Percentiles rank a stretch among this genome's conserved stretches.
These are phyloP conservation scores for Boehmeria nivea DNA, from an alignment of 306 rosid genomes.

Conservation along the genomic window DNA sequence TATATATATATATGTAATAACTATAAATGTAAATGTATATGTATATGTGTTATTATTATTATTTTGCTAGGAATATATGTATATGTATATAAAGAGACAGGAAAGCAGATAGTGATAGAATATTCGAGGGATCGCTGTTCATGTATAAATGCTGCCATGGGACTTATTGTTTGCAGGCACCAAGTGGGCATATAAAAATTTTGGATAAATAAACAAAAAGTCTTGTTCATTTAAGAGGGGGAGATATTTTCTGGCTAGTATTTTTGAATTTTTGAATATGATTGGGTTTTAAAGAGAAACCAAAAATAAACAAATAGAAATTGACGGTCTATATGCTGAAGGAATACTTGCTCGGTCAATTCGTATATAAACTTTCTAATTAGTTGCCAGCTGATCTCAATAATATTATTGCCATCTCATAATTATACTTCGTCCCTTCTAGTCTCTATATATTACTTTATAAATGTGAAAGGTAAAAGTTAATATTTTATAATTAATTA, in stretches of 20 bases:
- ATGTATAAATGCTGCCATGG: neutral
- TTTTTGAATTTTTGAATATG: too few species aligned
- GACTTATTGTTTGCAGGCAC: constrained; percentile 1
- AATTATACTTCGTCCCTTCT: too few species aligned
- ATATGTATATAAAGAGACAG: neutral
- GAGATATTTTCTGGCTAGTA: neutral
- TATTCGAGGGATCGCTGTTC: neutral
- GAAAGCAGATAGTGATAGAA: neutral
- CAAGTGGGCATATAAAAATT: constrained; percentile 9
- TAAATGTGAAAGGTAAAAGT: too few species aligned
- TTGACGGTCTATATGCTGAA: neutral
- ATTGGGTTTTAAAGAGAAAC: neutral
- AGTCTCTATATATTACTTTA: too few species aligned
- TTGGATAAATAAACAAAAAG: neutral
- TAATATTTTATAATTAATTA: too few species aligned
- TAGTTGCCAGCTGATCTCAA: too few species aligned
- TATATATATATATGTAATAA: too few species aligned
- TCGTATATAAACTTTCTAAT: neutral
- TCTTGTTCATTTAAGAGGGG: neutral
- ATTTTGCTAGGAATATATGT: neutral
- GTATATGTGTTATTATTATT: neutral
- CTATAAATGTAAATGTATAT: too few species aligned
- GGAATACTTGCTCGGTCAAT: neutral
- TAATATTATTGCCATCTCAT: too few species aligned
- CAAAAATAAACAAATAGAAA: neutral